These are phyloP conservation scores for Aspergillus ochraceus DNA, from an alignment of 2,329 filamentous ascomycete genomes.

Conservation along the genomic window DNA sequence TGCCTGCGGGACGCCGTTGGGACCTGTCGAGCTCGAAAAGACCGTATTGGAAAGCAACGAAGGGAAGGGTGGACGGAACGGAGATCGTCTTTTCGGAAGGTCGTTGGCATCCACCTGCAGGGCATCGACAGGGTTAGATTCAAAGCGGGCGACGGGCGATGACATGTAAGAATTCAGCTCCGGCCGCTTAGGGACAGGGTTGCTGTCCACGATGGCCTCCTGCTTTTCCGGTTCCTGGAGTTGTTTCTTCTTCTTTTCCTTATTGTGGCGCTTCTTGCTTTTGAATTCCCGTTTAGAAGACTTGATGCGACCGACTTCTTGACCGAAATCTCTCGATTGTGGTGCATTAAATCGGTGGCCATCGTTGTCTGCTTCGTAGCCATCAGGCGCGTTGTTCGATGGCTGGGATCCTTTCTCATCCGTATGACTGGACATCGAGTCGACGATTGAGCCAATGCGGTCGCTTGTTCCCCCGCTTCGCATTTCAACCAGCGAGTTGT, in stretches of 20 bases:
- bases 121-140: not conserved
- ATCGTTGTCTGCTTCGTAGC: conserved; percentile 31
- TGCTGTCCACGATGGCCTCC: not conserved
- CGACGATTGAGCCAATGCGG: conserved; percentile 22
- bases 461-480: conserved; percentile 15
- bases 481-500: conserved; percentile 20
- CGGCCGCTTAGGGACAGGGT: conserved; percentile 4
- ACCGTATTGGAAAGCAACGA: conserved; percentile 37
- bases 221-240: conserved; percentile 14
- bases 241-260: conserved; percentile 24
- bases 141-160: not conserved
- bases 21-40: conserved; percentile 26
- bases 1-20: conserved; percentile 8
- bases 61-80: conserved; percentile 32
- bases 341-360: conserved; percentile 19
- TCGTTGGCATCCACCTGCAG: conserved; percentile 12
- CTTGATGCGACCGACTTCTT: conserved; percentile 14
- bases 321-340: conserved; percentile 32
- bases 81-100: conserved; percentile 25
- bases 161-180: conserved; percentile 18
- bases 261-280: conserved; percentile 17
- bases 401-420: conserved; percentile 20
- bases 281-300: conserved; percentile 12
- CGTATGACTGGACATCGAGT: conserved; percentile 22
- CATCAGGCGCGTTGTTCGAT: conserved; percentile 25